Conservation (phyloP, 257 asterid genomes). For the Solanum pennellii region DNA sequence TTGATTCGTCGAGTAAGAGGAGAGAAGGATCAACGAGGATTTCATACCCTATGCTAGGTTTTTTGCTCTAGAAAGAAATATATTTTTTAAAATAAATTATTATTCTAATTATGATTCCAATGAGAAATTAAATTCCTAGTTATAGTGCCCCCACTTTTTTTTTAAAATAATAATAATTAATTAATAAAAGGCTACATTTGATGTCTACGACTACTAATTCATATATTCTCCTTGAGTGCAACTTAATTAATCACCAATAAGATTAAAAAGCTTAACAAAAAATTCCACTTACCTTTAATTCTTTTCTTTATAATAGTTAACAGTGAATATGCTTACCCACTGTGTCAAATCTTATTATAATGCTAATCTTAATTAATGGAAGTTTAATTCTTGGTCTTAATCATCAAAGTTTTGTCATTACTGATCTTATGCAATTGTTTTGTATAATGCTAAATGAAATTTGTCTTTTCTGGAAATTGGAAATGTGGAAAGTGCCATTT, state of each 20-base stretch:
- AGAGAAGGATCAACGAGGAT: too few relatives aligned
- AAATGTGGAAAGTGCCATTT: not conserved
- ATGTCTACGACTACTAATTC: not conserved
- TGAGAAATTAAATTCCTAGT: not conserved
- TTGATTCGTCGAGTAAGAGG: too few relatives aligned
- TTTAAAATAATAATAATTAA: not conserved
- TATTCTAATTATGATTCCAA: slow-evolving; percentile 3
- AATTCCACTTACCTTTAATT: slow-evolving; percentile 5
- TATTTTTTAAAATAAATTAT: too few relatives aligned
- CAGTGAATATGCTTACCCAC: slow-evolving; percentile 9
- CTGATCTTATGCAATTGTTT: not conserved
- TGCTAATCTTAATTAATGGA: not conserved
- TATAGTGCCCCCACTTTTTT: not conserved
- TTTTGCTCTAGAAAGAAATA: not conserved
- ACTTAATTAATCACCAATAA: slow-evolving; percentile 9
- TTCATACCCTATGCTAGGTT: rapidly evolving
- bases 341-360: not conserved
- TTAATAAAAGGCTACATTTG: slow-evolving; percentile 1
- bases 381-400: not conserved
- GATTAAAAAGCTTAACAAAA: not conserved
- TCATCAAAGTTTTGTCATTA: not conserved
- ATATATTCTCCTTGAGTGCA: slow-evolving; percentile 3
- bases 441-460: not conserved
- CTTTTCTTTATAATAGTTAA: not conserved
- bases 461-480: slow-evolving; percentile 1